phyloP scores from a whole-genome alignment of 1,139 yeast genomes.

The Candida anutae region DNA sequence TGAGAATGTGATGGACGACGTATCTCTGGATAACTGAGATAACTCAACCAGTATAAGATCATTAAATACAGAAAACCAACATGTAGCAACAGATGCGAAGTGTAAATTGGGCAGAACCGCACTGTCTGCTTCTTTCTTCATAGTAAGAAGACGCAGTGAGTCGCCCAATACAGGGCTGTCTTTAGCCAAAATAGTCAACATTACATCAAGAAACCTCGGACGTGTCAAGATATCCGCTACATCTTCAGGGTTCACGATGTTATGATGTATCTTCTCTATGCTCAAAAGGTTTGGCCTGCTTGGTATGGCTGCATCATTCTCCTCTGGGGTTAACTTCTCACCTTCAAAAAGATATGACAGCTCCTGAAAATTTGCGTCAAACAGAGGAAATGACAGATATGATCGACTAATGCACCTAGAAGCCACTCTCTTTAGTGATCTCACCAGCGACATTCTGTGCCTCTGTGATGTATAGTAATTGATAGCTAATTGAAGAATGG shows the following conservation, averaged over 20 bases:
- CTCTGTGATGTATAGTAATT: too few relatives aligned
- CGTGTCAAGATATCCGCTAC: conserved; percentile 26
- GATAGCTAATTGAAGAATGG: too few relatives aligned
- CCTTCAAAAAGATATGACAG: conserved; percentile 20
- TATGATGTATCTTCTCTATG: conserved; percentile 17
- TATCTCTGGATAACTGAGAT: too few relatives aligned
- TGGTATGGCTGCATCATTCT: conserved; percentile 30
- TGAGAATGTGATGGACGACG: too few relatives aligned
- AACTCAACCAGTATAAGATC: too few relatives aligned
- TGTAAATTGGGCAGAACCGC: conserved; percentile 14
- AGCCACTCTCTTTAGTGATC: conserved; percentile 4
- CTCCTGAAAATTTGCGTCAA: conserved; percentile 23
- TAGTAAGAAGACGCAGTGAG: conserved; percentile 17
- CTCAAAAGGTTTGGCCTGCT: conserved; percentile 9
- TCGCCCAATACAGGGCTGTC: conserved; percentile 24
- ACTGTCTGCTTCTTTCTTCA: conserved; percentile 11
- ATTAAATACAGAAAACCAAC: conserved; percentile 26
- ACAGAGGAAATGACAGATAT: too few relatives aligned
- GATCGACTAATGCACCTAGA: too few relatives aligned
- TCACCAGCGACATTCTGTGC: conserved; percentile 1
- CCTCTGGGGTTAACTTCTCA: conserved; percentile 23
- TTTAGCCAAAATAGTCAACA: conserved; percentile 22
- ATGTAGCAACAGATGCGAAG: conserved; percentile 20
- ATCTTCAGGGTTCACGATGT: conserved; percentile 28
- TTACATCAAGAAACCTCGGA: conserved; percentile 18